Evolutionary conservation across 1,284 basidiomycete species (phyloP).

Genomic region (Kalmanozyma brasiliensis): DNA sequence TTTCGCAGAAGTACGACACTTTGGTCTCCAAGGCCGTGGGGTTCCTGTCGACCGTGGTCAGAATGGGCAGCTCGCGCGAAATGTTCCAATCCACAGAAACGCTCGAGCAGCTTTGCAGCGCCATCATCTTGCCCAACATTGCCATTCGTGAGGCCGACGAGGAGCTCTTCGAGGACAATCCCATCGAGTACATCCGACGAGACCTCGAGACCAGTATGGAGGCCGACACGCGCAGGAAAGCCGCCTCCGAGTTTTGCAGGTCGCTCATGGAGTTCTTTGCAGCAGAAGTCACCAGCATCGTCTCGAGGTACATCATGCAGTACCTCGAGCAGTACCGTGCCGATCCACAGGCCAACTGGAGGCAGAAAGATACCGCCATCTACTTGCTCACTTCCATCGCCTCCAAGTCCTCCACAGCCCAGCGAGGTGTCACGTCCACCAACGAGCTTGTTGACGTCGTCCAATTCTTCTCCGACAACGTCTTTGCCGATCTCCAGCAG

Average conservation of each 20-base stretch:
- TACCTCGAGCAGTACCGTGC: slow-evolving; percentile 76
- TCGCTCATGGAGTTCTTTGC: slow-evolving; percentile 85
- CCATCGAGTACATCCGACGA: slow-evolving; percentile 90
- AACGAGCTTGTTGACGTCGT: slow-evolving; percentile 93
- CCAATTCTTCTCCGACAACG: slow-evolving; percentile 91
- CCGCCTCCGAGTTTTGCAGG: slow-evolving; percentile 90
- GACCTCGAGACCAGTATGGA: slow-evolving; percentile 77
- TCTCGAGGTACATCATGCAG: slow-evolving; percentile 81
- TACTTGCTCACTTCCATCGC: slow-evolving; percentile 92
- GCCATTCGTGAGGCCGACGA: slow-evolving; percentile 86
- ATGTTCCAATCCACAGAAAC: slow-evolving; percentile 76
- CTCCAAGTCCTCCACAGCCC: slow-evolving; percentile 80
- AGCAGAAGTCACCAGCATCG: slow-evolving; percentile 83
- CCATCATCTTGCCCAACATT: slow-evolving; percentile 94
- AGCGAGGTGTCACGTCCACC: slow-evolving; percentile 84
- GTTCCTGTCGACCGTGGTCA: slow-evolving; percentile 90
- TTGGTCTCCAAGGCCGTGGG: slow-evolving; percentile 91
- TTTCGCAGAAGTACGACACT: slow-evolving; percentile 81
- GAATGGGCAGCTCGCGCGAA: slow-evolving; percentile 72
- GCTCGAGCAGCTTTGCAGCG: slow-evolving; percentile 83
- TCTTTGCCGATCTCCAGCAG: slow-evolving; percentile 87
- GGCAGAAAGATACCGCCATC: slow-evolving; percentile 93
- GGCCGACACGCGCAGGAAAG: slow-evolving; percentile 83
- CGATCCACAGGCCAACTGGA: slow-evolving; percentile 82
- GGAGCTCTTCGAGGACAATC: slow-evolving; percentile 97